Evolutionary conservation across 495 filamentous ascomycete genomes (phyloP), one percentile per base, ranked within the genome.

Genomic region (Xylaria cubensis): DNA sequence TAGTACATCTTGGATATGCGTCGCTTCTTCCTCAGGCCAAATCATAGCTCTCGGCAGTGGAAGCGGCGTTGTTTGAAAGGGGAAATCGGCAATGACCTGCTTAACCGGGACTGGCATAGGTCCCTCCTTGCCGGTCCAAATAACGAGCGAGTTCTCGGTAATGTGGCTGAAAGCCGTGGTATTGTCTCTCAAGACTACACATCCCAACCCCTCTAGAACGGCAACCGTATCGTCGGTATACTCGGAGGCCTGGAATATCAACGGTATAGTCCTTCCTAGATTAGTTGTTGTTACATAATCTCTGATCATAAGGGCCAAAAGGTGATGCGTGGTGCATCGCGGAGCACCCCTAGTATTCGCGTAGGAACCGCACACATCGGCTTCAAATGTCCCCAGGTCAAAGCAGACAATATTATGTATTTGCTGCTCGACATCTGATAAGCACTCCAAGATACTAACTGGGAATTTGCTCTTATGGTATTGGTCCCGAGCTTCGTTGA

Each of bases 51-150:
- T 8, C 3, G 55, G 55, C 5, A 59, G 29, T 29, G 55, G 55
- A 1, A 59, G 26, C 21, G 26, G 26, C 5, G 55, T 6, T 13
- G 6, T 17, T 36, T 59, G 55, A 10, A 59, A 32, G 4, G 55
- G 55, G 55, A 59, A 59, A 34, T 59, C 55, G 26, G 55, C 55
- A 3, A 59, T 59, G 15, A 59, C 15, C n/a, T 59, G 55, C 13
- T 59, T 59, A 6, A 59, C 55, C 15, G 55, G 55, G 55, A 36
- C 29, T 15, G 55, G 15, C 55, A 59, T 59, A 4, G 55, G 55
- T 13, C 26, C 26, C 21, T 59, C 55, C 21, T 7, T 59, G 55
- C 55, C 55, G 8, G 32, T 17, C 55, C 55, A 59, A 19, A 59
- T 59, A n/a, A 59, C 29, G 26, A 59, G 55, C 5, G 29, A 7